Conservation (phyloP, 345 rosid genomes). For the rapeseed (Brassica napus) region DNA sequence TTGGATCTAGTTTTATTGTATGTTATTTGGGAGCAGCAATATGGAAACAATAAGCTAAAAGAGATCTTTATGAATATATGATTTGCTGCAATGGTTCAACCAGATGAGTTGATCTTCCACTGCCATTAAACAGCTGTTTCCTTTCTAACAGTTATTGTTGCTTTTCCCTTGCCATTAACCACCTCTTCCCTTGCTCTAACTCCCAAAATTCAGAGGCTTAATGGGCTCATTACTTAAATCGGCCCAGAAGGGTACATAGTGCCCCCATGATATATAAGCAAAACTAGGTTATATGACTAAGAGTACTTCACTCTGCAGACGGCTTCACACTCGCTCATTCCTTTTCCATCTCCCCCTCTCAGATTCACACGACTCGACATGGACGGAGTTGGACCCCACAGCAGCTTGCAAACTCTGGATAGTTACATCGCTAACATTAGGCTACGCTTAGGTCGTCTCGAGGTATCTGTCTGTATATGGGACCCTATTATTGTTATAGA, state of each 20-base stretch:
- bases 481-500: too few relatives aligned
- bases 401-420: not conserved
- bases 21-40: not conserved
- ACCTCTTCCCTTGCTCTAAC: not conserved
- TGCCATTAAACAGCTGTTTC: not conserved
- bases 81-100: too few relatives aligned
- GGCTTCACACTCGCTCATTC: not conserved
- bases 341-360: not conserved
- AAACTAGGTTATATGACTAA: not conserved
- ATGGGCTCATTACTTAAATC: not conserved
- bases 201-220: too few relatives aligned
- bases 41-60: not conserved
- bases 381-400: not conserved
- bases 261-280: not conserved
- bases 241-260: not conserved
- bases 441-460: not conserved
- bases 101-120: not conserved
- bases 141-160: not conserved
- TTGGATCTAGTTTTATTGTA: too few relatives aligned
- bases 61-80: too few relatives aligned
- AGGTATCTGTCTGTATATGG: not conserved
- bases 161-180: not conserved
- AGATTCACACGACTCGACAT: not conserved
- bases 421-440: not conserved
- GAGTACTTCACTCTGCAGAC: not conserved